Conservation (phyloP, 306 rosid genomes). For the Casuarina equisetifolia region DNA sequence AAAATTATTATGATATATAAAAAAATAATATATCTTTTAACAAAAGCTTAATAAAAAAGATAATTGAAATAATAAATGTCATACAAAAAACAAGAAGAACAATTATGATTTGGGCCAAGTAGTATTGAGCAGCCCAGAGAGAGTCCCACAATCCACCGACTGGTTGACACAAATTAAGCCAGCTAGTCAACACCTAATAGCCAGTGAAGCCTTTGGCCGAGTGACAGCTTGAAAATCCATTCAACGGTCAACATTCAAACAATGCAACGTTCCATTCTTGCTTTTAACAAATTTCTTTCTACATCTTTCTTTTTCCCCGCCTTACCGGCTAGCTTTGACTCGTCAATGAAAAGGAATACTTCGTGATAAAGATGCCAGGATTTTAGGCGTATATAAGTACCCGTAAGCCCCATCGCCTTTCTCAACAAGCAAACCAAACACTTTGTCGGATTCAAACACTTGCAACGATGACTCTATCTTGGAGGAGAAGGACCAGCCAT, state of each 20-base stretch:
- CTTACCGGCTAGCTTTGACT: slow-evolving; percentile 40
- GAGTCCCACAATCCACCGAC: background rate
- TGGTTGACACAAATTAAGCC: background rate
- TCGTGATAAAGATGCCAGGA: background rate
- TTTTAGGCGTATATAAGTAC: background rate
- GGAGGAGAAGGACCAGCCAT: slow-evolving; percentile 54
- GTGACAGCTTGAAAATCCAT: background rate
- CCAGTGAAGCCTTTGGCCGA: background rate
- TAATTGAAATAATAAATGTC: too few relatives aligned
- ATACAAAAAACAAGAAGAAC: too few relatives aligned
- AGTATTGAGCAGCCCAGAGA: background rate
- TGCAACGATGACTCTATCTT: slow-evolving; percentile 57
- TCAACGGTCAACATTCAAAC: slow-evolving; percentile 77
- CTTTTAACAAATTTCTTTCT: background rate
- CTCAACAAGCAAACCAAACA: background rate
- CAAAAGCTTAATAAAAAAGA: too few relatives aligned
- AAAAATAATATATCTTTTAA: too few relatives aligned
- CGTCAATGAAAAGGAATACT: background rate
- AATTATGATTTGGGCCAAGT: too few relatives aligned
- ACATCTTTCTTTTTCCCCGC: background rate
- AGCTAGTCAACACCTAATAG: background rate
- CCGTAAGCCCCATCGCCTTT: background rate
- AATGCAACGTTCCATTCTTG: background rate
- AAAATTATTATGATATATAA: too few relatives aligned
- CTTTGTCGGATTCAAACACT: background rate